Evolutionary conservation across 352 stramenopile species (phyloP), one percentile per base, ranked within the genome.

Genomic region (Pythium oligandrum): DNA sequence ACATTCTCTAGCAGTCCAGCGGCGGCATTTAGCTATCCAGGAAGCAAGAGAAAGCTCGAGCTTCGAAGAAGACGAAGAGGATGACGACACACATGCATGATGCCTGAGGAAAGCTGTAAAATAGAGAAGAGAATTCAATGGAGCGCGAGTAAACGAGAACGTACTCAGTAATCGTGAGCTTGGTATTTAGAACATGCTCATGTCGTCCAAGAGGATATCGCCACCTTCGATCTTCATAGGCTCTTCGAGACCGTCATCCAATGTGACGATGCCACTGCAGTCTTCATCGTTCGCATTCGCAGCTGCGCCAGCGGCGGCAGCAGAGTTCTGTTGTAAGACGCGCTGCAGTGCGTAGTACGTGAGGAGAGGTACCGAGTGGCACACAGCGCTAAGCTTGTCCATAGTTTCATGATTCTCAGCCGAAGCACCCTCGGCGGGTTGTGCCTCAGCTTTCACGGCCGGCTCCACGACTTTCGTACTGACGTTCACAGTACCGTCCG

Each of bases 191-290:
- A 89, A 93, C 57, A 93, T 86, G 55, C 75, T 77, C 76, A 93
- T 93, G 51, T 93, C 83, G 51, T 91, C 83, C 62, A 93, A 60
- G 36, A 93, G 68, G 73, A 90, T 90, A 52, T 84, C 78, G 49
- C 88, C 83, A 37, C 80, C 80, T 39, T 93, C 83, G 51, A 93
- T 73, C 61, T 93, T 93, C 73, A 93, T 90, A 4, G 80, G 68
- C 6, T 78, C 76, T 1, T 74, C 74, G 37, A 93, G 53, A 30
- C 86, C 78, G 17, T 85, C 79, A 43, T 93, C 80, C 33, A 93
- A 61, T 34, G 78, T 77, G 8, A 74, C 76, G 39, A 93, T 93
- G 31, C 79, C 82, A 46, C 89, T 77, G 60, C 79, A 93, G 47
- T 90, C 75, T 36, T 82, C 78, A 2, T 64, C 79, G 12, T 7